A percentile compares a stretch with the other conserved stretches of the same genome.
These are phyloP conservation scores for Areca catechu DNA, from an alignment of 176 grass and related monocot genomes.

Conservation along the genomic window DNA sequence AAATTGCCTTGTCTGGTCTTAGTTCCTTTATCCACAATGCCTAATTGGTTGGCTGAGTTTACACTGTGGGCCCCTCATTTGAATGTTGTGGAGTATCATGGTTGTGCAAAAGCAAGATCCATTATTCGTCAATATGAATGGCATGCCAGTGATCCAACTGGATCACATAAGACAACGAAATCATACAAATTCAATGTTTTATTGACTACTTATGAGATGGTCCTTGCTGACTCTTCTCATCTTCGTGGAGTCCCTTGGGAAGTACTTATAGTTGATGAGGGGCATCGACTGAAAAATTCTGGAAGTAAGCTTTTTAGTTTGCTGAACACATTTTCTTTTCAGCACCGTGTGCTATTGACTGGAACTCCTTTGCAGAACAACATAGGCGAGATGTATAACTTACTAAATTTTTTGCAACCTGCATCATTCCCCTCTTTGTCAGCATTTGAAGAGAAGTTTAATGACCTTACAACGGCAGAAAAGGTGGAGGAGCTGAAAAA, in stretches of 20 bases:
- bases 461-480: conserved; percentile 89
- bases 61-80: conserved; percentile 91
- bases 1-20: conserved; percentile 73
- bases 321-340: conserved; percentile 81
- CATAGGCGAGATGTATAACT: conserved; percentile 97
- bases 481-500: conserved; percentile 98
- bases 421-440: conserved; percentile 82
- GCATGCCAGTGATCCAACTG: conserved; percentile 56
- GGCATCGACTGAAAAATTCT: conserved; percentile 93
- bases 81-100: conserved; percentile 98
- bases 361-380: conserved; percentile 98
- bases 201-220: conserved; percentile 96
- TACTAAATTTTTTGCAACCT: conserved; percentile 95
- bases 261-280: conserved; percentile 98
- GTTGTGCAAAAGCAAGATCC: conserved; percentile 76
- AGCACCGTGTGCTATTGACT: conserved; percentile 92
- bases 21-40: conserved; percentile 95
- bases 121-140: conserved; percentile 93
- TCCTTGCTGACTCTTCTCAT: conserved; percentile 79
- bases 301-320: conserved; percentile 92
- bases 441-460: conserved; percentile 96
- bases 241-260: conserved; percentile 90
- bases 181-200: conserved; percentile 85
- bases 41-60: conserved; percentile 98
- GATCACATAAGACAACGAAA: conserved; percentile 50